Conservation (phyloP, 192 early-diverging fungal genomes). For the Coemansia sp. region DNA sequence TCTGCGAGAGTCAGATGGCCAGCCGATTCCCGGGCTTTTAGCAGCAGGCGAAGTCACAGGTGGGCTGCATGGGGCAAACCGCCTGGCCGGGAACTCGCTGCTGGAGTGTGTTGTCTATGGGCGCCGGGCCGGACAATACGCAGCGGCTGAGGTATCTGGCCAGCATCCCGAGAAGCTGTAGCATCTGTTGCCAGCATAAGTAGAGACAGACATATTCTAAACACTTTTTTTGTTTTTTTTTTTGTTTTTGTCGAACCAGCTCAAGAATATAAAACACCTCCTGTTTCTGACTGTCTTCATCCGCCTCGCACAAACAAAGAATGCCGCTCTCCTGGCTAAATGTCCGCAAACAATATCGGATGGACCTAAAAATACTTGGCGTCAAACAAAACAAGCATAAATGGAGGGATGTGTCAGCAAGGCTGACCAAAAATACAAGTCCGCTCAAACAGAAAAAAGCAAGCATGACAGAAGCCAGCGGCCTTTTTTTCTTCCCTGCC, state of each 20-base stretch:
- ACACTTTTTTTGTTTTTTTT: neutral
- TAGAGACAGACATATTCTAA: neutral
- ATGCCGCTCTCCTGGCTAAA: too few relatives aligned
- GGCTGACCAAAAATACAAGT: too few relatives aligned
- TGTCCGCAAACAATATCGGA: too few relatives aligned
- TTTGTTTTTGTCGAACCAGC: neutral
- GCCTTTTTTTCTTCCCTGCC: too few relatives aligned
- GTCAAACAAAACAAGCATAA: too few relatives aligned
- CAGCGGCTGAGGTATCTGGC: constrained; percentile 16
- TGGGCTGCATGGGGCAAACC: constrained; percentile 96
- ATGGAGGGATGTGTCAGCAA: too few relatives aligned
- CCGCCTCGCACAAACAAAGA: too few relatives aligned
- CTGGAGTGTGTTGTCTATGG: constrained; percentile 96
- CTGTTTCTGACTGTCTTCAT: neutral
- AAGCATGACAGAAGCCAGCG: too few relatives aligned
- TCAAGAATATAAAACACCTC: too few relatives aligned
- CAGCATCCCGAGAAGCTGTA: neutral
- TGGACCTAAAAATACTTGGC: too few relatives aligned
- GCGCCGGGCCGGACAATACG: constrained; percentile 76
- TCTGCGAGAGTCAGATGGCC: constrained; percentile 43
- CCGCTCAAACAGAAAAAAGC: too few relatives aligned
- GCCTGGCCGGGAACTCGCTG: constrained; percentile 91
- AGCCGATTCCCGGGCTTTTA: constrained; percentile 77
- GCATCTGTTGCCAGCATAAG: neutral
- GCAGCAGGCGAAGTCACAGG: constrained; percentile 94